phyloP scores from a whole-genome alignment of 2,329 filamentous ascomycete species.

The Tolypocladium nubicola region DNA sequence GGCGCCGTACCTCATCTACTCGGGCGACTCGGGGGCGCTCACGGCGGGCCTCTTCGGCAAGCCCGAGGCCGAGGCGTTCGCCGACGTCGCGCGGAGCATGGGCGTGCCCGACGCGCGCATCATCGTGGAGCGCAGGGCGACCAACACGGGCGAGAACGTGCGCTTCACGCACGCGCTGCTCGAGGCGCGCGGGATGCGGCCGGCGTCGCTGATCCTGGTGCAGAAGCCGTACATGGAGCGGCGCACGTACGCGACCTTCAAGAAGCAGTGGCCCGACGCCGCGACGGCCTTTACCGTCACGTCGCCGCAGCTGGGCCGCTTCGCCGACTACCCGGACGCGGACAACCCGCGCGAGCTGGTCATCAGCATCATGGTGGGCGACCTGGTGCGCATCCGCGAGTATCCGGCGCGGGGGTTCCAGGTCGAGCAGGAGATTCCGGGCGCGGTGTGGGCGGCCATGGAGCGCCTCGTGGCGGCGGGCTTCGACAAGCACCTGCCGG shows the following conservation, averaged over 20 bases:
- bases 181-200: slow-evolving; percentile 10
- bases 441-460: slow-evolving; percentile 29
- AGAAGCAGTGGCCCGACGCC: slow-evolving; percentile 32
- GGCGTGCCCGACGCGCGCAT: slow-evolving; percentile 28
- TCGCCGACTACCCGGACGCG: slow-evolving; percentile 28
- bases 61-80: slow-evolving; percentile 32
- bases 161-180: slow-evolving; percentile 30
- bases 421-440: slow-evolving; percentile 30
- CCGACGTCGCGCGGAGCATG: slow-evolving; percentile 24
- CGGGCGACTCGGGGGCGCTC: slow-evolving; percentile 29
- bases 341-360: slow-evolving; percentile 30
- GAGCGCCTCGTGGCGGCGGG: slow-evolving; percentile 28
- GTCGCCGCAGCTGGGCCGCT: slow-evolving; percentile 23
- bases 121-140: slow-evolving; percentile 27
- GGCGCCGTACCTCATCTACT: slow-evolving; percentile 31
- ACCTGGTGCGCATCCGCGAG: slow-evolving; percentile 30
- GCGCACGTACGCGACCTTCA: slow-evolving; percentile 33
- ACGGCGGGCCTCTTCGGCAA: slow-evolving; percentile 26
- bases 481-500: slow-evolving; percentile 26
- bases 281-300: slow-evolving; percentile 25
- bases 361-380: slow-evolving; percentile 33
- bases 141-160: slow-evolving; percentile 37
- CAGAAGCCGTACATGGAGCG: slow-evolving; percentile 40
- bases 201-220: slow-evolving; percentile 27
- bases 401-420: slow-evolving; percentile 33